Evolutionary conservation across 148 eudicot genomes (phyloP), one percentile per base, ranked within the genome.

Genomic region (Silene uniflora): DNA sequence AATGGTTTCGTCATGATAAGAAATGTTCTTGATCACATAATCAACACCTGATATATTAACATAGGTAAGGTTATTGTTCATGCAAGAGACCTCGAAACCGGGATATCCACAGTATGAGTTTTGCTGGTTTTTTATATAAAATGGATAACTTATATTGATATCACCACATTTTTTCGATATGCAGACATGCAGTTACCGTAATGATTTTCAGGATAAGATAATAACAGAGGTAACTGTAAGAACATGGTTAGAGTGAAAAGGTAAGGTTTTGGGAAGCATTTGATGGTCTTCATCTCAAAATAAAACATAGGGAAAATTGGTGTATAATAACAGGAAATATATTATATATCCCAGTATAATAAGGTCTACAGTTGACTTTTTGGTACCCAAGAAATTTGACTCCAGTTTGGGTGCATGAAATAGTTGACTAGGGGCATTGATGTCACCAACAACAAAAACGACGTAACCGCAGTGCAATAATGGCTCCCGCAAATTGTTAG

Each of bases 21-120:
- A 72, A 17, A 72, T 58, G 32, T 58, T 25, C 64, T n/a, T 72
- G 60, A 72, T 72, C 25, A 72, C 64, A 58, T 56, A 72, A 32
- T 2, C 35, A 18, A 10, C 47, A 14, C 75, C 75, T 18, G 75
- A 29, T 72, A 72, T 14, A 25, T 46, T 22, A 1, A 42, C 56
- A 63, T 74, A 56, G 22, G 58, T 11, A 63, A 67, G 54, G 23
- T n/a, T 67, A 67, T 67, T 19, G 16, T 67, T 42, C 19, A 1
- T 42, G 25, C 71, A 67, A 10, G 71, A 39, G 54, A 67, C 71
- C 54, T 67, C 71, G 4, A 67, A 67, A 6, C 71, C 71, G 21
- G 71, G 71, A 42, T 67, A 42, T 22, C 71, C 71, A 19, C 71
- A 67, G 47, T 67, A 39, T 21, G 71, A 4, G 6, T 67, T 42